Evolutionary conservation across 345 rosid genomes (phyloP).

Genomic region (Abelmoschus esculentus): DNA sequence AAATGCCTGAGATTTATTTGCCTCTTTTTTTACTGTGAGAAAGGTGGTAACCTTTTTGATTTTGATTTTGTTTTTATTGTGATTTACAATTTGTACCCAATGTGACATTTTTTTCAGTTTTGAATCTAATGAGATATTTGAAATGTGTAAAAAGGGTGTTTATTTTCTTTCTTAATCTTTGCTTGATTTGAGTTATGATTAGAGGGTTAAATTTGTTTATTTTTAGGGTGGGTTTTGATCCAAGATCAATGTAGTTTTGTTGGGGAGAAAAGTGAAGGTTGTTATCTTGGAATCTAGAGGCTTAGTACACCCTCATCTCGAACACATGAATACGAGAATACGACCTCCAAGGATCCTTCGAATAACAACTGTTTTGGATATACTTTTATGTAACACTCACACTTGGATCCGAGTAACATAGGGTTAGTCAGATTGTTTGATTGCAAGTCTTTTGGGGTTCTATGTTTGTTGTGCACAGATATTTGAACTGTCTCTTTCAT

Average conservation of each 20-base stretch:
- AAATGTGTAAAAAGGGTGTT: not conserved
- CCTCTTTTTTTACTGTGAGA: not conserved
- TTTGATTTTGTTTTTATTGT: not conserved
- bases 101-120: not conserved
- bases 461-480: not conserved
- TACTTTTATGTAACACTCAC: too few species aligned
- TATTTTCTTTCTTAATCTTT: not conserved
- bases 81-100: not conserved
- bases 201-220: not conserved
- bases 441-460: not conserved
- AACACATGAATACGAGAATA: too few species aligned
- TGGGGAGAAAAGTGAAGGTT: not conserved
- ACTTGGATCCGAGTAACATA: too few species aligned
- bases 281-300: not conserved
- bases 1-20: not conserved
- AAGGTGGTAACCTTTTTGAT: not conserved
- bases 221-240: not conserved
- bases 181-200: conserved; percentile 1
- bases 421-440: not conserved
- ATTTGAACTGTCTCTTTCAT: not conserved
- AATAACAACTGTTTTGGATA: too few species aligned
- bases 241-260: not conserved
- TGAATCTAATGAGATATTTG: not conserved
- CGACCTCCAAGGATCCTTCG: too few species aligned
- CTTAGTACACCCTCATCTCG: not conserved